phyloP scores from a whole-genome alignment of 148 eudicot genomes.

The Rhododendron ferrugineum region DNA sequence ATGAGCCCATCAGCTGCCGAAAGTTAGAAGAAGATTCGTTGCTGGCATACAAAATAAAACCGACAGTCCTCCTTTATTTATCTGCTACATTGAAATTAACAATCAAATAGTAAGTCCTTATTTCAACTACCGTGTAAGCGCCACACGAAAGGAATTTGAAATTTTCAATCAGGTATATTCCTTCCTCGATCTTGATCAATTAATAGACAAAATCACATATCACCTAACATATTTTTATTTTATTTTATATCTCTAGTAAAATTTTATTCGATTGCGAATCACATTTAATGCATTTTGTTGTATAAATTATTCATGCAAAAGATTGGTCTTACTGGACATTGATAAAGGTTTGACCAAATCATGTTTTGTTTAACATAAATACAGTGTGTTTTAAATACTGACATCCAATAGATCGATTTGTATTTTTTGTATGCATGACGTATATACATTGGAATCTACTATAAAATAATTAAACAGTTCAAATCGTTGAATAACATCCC shows the following conservation, averaged over 20 bases:
- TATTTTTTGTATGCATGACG: neutral
- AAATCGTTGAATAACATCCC: neutral
- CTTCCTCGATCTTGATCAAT: neutral
- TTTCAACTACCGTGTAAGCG: neutral
- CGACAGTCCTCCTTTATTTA: no score
- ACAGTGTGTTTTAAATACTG: neutral
- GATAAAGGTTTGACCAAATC: neutral
- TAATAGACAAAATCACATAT: no score
- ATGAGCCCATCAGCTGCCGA: neutral
- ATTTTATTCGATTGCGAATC: no score
- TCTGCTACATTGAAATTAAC: no score
- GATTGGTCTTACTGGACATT: neutral
- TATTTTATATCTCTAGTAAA: neutral
- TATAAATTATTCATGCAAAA: neutral
- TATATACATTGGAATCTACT: neutral
- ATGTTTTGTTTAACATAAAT: neutral
- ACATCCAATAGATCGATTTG: neutral
- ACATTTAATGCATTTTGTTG: neutral
- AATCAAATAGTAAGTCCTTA: no score
- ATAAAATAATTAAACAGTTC: neutral
- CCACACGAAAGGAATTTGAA: no score
- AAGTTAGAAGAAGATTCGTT: no score
- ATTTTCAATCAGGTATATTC: neutral
- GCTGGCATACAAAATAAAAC: neutral
- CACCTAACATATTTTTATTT: no score